These are phyloP conservation scores for Candida dubliniensis DNA, from an alignment of 1,139 yeast genomes.

Conservation along the genomic window DNA sequence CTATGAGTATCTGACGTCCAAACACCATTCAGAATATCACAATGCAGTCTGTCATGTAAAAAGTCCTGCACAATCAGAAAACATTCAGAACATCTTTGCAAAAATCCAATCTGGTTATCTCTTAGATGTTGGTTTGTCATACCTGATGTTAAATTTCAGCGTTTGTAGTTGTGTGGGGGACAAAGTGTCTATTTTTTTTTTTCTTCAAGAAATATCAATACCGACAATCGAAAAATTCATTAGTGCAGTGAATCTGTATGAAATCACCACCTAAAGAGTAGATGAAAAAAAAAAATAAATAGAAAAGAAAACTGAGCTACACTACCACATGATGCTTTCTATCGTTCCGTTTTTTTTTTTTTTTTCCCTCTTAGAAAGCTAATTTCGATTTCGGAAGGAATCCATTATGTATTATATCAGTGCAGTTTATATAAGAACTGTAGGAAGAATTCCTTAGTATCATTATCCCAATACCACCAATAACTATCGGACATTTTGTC, in stretches of 20 bases:
- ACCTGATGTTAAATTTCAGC: too few relatives aligned
- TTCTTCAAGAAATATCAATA: neutral
- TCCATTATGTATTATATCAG: constrained; percentile 1
- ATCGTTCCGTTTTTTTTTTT: neutral
- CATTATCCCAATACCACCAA: constrained; percentile 75
- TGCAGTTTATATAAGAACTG: constrained; percentile 56
- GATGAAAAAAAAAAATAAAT: neutral
- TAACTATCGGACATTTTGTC: constrained; percentile 41
- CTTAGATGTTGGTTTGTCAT: constrained; percentile 10
- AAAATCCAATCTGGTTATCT: constrained; percentile 16
- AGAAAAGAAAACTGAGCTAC: neutral
- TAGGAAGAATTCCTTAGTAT: constrained; percentile 63
- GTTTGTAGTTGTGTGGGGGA: neutral
- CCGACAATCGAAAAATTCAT: constrained; percentile 2
- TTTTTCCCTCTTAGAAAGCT: neutral
- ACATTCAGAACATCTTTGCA: constrained; percentile 33
- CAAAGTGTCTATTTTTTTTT: neutral
- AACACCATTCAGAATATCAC: constrained; percentile 24
- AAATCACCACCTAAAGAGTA: neutral
- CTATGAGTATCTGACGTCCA: constrained; percentile 11
- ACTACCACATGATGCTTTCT: neutral
- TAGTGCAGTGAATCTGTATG: too few relatives aligned
- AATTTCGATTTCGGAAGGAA: too few relatives aligned
- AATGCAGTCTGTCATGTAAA: constrained; percentile 30
- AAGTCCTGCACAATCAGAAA: constrained; percentile 33